These are phyloP conservation scores for Prunus mongolica DNA, from an alignment of 306 rosid genomes.

Conservation along the genomic window DNA sequence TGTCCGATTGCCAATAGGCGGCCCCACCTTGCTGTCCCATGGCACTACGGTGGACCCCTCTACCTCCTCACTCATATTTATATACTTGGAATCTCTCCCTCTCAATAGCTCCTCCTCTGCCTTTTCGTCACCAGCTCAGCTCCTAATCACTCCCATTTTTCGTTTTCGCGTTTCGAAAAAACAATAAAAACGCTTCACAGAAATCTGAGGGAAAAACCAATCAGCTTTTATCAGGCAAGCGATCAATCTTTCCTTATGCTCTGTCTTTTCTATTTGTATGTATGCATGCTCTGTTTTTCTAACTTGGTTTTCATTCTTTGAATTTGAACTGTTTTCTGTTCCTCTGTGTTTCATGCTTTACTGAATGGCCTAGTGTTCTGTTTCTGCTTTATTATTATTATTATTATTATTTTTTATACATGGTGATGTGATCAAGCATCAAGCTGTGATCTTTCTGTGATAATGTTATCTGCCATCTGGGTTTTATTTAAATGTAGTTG, in stretches of 20 bases:
- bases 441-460: neutral
- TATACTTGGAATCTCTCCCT: constrained; percentile 17
- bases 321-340: neutral
- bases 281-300: neutral
- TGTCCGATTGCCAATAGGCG: constrained; percentile 1
- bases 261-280: neutral
- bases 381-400: neutral
- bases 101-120: constrained; percentile 5
- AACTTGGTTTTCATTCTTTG: neutral
- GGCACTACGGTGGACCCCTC: neutral
- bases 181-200: constrained; percentile 17
- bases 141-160: constrained; percentile 5
- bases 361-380: neutral
- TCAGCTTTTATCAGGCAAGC: constrained; percentile 43
- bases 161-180: neutral
- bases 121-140: constrained; percentile 4
- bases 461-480: constrained; percentile 7
- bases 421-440: neutral
- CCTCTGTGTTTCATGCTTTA: neutral
- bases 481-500: constrained; percentile 1
- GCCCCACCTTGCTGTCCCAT: constrained; percentile 32
- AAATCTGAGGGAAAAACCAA: constrained; percentile 21
- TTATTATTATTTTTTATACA: neutral
- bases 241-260: neutral
- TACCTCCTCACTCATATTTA: neutral